Percentiles rank a stretch among this genome's conserved stretches.
Conservation (phyloP, 2,329 filamentous ascomycete species). For the Colletotrichum orbiculare region DNA sequence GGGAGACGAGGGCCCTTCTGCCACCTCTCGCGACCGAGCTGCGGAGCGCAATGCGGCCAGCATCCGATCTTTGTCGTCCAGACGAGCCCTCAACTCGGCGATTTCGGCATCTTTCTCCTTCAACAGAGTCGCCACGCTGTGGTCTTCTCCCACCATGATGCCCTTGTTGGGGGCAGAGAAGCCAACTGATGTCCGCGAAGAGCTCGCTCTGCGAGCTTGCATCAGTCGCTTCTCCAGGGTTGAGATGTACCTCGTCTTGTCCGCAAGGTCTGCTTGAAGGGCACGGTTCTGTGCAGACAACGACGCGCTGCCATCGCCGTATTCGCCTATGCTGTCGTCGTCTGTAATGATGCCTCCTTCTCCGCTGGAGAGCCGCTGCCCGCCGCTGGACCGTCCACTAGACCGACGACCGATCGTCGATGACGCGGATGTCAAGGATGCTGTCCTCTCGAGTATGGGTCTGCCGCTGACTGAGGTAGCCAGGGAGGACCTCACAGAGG, state of each 20-base stretch:
- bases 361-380: constrained; percentile 56
- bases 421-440: constrained; percentile 73
- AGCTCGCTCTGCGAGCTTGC: constrained; percentile 89
- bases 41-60: constrained; percentile 86
- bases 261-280: constrained; percentile 93
- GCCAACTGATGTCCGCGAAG: constrained; percentile 84
- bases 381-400: constrained; percentile 58
- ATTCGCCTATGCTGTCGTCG: constrained; percentile 81
- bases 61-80: constrained; percentile 98
- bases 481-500: constrained; percentile 76
- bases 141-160: constrained; percentile 81
- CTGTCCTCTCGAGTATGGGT: constrained; percentile 70
- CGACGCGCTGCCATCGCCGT: constrained; percentile 86
- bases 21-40: constrained; percentile 85
- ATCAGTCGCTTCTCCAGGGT: constrained; percentile 92
- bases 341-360: constrained; percentile 61
- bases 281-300: constrained; percentile 87
- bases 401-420: constrained; percentile 69
- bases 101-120: constrained; percentile 95
- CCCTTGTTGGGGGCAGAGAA: constrained; percentile 70
- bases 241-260: constrained; percentile 96
- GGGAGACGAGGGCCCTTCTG: constrained; percentile 60
- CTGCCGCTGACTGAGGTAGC: constrained; percentile 68
- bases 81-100: constrained; percentile 83
- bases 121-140: constrained; percentile 76